These are phyloP conservation scores for Acer campestre DNA, from an alignment of 345 rosid genomes.

Conservation along the genomic window DNA sequence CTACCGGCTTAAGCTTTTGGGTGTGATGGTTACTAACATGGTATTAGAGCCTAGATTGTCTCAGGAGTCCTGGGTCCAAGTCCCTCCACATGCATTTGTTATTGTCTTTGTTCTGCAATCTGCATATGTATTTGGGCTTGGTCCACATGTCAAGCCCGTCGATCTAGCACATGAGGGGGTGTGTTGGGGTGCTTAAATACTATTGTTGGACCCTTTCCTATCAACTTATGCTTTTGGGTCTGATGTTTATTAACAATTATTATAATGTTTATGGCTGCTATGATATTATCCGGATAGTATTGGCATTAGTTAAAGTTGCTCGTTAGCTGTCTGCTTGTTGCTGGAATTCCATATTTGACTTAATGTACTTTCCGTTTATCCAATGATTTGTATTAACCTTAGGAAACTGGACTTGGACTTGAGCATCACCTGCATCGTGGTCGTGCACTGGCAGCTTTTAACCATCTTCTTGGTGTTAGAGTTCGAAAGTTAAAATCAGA, in stretches of 20 bases:
- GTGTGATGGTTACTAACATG: too few relatives aligned
- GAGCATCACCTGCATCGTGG: slow-evolving; percentile 98
- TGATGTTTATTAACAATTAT: neutral
- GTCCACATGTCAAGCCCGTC: too few relatives aligned
- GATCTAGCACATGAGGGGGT: too few relatives aligned
- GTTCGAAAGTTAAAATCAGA: slow-evolving; percentile 68
- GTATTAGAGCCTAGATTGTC: too few relatives aligned
- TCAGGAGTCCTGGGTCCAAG: too few relatives aligned
- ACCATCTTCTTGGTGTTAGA: slow-evolving; percentile 72
- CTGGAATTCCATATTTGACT: neutral
- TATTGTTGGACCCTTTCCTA: too few relatives aligned
- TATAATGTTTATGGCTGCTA: neutral
- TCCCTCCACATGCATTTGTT: too few relatives aligned
- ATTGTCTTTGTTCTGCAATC: too few relatives aligned
- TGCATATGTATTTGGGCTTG: too few relatives aligned
- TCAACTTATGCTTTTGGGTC: too few relatives aligned
- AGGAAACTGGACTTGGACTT: slow-evolving; percentile 88
- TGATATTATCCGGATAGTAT: neutral
- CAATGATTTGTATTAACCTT: slow-evolving; percentile 22
- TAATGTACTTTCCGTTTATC: neutral
- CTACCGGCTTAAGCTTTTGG: too few relatives aligned
- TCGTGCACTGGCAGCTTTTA: slow-evolving; percentile 94
- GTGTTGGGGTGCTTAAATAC: too few relatives aligned
- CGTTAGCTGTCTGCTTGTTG: slow-evolving; percentile 6
- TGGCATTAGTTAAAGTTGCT: neutral